phyloP scores from a whole-genome alignment of 1,139 yeast species.

The Taphrina sp. region DNA sequence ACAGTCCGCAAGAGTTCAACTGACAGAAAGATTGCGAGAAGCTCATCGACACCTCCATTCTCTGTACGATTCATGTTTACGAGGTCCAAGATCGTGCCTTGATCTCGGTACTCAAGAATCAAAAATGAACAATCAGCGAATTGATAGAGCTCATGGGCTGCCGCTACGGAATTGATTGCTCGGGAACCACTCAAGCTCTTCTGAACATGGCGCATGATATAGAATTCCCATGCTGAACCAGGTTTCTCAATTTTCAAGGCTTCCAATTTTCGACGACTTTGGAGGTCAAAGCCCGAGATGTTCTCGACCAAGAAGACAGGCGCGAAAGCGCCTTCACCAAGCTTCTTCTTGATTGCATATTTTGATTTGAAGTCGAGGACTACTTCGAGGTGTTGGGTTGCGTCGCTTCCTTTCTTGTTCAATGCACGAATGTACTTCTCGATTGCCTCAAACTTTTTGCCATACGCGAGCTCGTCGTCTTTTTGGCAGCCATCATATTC shows the following conservation, averaged over 20 bases:
- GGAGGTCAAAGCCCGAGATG: slow-evolving; percentile 49
- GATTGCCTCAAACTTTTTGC: slow-evolving; percentile 44
- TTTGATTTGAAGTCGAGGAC: slow-evolving; percentile 52
- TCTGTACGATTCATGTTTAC: slow-evolving; percentile 49
- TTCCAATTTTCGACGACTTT: slow-evolving; percentile 43
- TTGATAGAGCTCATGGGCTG: slow-evolving; percentile 55
- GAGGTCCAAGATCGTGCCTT: slow-evolving; percentile 76
- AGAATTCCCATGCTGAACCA: slow-evolving; percentile 77
- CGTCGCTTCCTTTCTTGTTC: slow-evolving; percentile 44
- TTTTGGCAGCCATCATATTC: slow-evolving; percentile 44
- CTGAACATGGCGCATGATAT: slow-evolving; percentile 55
- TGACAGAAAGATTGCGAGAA: slow-evolving; percentile 61
- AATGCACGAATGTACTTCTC: slow-evolving; percentile 43
- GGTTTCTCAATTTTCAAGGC: slow-evolving; percentile 78
- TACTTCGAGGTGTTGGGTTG: slow-evolving; percentile 45
- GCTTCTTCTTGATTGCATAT: slow-evolving; percentile 54
- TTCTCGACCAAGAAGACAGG: slow-evolving; percentile 68
- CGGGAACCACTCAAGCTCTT: slow-evolving; percentile 37
- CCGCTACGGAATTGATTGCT: slow-evolving; percentile 50
- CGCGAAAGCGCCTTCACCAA: slow-evolving; percentile 82
- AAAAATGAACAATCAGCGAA: slow-evolving; percentile 75
- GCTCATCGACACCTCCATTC: slow-evolving; percentile 55
- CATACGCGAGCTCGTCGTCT: slow-evolving; percentile 42
- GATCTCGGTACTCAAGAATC: slow-evolving; percentile 64
- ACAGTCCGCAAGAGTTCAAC: slow-evolving; percentile 61